A percentile compares a stretch with the other conserved stretches of the same genome.
phyloP scores from a whole-genome alignment of 805 yeast genomes.

The Kluyveromyces nonfermentans region DNA sequence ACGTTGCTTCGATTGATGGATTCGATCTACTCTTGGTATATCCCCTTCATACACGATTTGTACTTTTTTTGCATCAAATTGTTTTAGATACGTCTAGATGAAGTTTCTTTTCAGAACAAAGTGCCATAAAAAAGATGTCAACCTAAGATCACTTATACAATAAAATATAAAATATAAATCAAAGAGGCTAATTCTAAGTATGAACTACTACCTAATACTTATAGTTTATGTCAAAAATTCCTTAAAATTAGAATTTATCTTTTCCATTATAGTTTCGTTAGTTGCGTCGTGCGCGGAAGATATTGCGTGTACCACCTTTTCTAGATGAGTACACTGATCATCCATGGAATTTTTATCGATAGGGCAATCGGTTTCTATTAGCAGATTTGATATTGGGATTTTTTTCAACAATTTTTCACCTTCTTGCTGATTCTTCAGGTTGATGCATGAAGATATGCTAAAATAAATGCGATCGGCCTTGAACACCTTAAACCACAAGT shows the following conservation, averaged over 20 bases:
- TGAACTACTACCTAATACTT: too few relatives aligned
- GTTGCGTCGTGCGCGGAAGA: constrained; percentile 5
- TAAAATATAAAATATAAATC: too few relatives aligned
- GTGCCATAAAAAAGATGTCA: background rate
- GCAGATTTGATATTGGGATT: constrained; percentile 31
- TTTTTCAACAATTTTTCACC: constrained; percentile 21
- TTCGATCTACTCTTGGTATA: too few relatives aligned
- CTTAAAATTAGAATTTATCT: constrained; percentile 12
- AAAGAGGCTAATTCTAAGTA: background rate
- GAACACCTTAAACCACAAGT: constrained; percentile 31
- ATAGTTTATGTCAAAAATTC: background rate
- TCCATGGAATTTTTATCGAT: constrained; percentile 8
- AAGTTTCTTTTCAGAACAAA: constrained; percentile 1
- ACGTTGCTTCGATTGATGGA: too few relatives aligned
- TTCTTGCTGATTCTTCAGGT: constrained; percentile 23
- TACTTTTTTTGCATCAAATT: background rate
- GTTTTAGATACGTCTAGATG: background rate
- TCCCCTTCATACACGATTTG: background rate
- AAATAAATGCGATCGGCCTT: constrained; percentile 20
- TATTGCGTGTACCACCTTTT: constrained; percentile 8
- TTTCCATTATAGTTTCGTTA: constrained; percentile 4
- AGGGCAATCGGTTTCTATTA: constrained; percentile 47
- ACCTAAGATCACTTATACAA: background rate
- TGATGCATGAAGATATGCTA: constrained; percentile 24
- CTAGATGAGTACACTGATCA: constrained; percentile 9